Evolutionary conservation across 345 rosid species (phyloP), one percentile per base, ranked within the genome.

Genomic region (Microthlaspi erraticum): DNA sequence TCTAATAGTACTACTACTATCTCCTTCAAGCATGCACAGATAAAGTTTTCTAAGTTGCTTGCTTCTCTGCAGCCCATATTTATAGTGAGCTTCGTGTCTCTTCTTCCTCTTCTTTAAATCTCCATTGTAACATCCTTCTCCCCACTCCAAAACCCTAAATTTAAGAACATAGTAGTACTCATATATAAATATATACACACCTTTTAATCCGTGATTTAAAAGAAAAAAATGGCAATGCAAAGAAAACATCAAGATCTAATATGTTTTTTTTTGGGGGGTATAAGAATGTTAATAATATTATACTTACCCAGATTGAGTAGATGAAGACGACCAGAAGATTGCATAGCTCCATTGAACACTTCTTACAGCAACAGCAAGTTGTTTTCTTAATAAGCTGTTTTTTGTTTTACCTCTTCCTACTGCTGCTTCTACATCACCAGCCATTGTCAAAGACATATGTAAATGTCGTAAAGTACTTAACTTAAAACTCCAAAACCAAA

Each of bases 321-420:
- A 41, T 81, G 98, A 93, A 52, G 77, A 69, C 0, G 97, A 83
- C 98, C 98, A 93, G 84, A 87, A 93, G 68, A 93, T 75, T 46
- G 96, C 98, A 58, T 93, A 90, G 84, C 89, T 93, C 98, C 97
- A 93, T 52, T 87, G 88, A 60, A 88, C 82, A 66, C 91, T 93
- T 84, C 86, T 85, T 26, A 93, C 91, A 78, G 87, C 88, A 49
- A 90, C 79, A 55, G 92, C 91, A 73, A 93, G 97, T 83, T 79
- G 83, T 77, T 85, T 86, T 61, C 83, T 86, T 65, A 90, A 66
- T 66, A 77, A 61, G 65, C 45, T 75, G 53, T 62, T 75, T 61
- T 75, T 41, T 23, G 12, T 81, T 48, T 80, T 81, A 70, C 77
- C 52, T 70, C 81, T 26, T 46, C 71, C 49, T 66, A 80, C 67